phyloP scores from a whole-genome alignment of 345 rosid genomes.

The Cochlearia excelsa region DNA sequence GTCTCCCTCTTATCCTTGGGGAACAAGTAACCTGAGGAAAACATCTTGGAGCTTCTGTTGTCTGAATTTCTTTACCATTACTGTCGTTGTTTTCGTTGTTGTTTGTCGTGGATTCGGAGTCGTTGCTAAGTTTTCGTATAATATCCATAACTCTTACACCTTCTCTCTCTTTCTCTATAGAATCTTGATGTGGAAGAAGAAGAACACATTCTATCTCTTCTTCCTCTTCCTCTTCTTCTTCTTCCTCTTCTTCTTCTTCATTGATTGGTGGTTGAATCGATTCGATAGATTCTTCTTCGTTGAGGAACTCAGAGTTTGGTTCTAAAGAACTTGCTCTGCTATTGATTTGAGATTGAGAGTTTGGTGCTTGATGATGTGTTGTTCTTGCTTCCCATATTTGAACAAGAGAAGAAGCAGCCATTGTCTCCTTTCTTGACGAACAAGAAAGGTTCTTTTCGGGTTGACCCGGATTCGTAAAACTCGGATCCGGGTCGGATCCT shows the following conservation, averaged over 20 bases:
- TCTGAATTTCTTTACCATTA: slow-evolving; percentile 33
- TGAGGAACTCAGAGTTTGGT: slow-evolving; percentile 25
- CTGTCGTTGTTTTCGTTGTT: slow-evolving; percentile 26
- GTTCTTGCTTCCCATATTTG: slow-evolving; percentile 91
- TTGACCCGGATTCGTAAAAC: slow-evolving; percentile 15
- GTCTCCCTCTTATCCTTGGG: slow-evolving; percentile 72
- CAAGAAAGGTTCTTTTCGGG: slow-evolving; percentile 17
- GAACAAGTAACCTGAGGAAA: slow-evolving; percentile 38
- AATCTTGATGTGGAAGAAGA: slow-evolving; percentile 29
- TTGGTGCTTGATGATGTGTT: slow-evolving; percentile 40
- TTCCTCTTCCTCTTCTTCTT: slow-evolving; percentile 37
- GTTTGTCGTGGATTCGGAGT: slow-evolving; percentile 19
- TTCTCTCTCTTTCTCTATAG: slow-evolving; percentile 50
- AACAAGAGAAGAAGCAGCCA: slow-evolving; percentile 78
- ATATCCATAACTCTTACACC: slow-evolving; percentile 65
- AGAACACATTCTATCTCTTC: slow-evolving; percentile 36
- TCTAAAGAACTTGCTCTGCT: slow-evolving; percentile 31
- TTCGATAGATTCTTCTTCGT: slow-evolving; percentile 24
- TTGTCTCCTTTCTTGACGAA: slow-evolving; percentile 18
- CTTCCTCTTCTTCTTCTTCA: slow-evolving; percentile 16
- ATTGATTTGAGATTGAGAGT: slow-evolving; percentile 25
- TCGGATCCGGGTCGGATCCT: slow-evolving; percentile 15
- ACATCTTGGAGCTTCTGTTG: slow-evolving; percentile 33
- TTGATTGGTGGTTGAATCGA: slow-evolving; percentile 20
- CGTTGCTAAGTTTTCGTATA: slow-evolving; percentile 48